Evolutionary conservation across 768 basidiomycete species (phyloP).

Genomic region (Boletus pseudo-olivaceus): DNA sequence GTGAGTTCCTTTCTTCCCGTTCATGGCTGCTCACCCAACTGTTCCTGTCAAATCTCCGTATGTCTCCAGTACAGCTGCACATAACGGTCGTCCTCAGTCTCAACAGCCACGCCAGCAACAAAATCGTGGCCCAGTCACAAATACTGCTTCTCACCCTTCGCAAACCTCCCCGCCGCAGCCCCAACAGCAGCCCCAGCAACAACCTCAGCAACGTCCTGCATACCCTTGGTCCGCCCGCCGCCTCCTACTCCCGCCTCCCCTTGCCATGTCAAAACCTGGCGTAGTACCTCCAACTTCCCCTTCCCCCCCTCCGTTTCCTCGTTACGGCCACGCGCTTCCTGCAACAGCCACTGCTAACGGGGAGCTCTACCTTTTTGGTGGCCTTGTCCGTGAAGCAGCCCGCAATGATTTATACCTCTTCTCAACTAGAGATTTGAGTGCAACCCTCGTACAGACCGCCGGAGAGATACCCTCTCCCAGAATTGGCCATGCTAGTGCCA

Average conservation of each 20-base stretch:
- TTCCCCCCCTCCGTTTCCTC: constrained; percentile 89
- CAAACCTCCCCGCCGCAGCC: constrained; percentile 33
- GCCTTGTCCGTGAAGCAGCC: constrained; percentile 86
- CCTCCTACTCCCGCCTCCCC: constrained; percentile 65
- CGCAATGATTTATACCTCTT: constrained; percentile 94
- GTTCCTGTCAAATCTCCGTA: background rate
- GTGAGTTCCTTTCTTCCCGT: constrained; percentile 31
- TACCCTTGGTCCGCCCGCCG: constrained; percentile 85
- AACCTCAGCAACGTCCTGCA: constrained; percentile 49
- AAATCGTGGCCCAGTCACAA: constrained; percentile 35
- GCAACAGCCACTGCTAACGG: constrained; percentile 72
- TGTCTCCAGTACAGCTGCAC: constrained; percentile 9
- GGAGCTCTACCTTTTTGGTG: constrained; percentile 95
- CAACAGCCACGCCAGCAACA: constrained; percentile 37
- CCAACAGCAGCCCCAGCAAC: constrained; percentile 30
- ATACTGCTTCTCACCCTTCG: constrained; percentile 25
- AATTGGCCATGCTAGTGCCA: constrained; percentile 95
- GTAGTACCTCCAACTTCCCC: constrained; percentile 59
- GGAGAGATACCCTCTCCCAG: constrained; percentile 87
- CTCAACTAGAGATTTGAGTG: constrained; percentile 72
- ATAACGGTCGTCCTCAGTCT: constrained; percentile 27
- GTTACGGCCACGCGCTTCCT: constrained; percentile 93
- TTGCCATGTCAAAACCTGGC: constrained; percentile 60
- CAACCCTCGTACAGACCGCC: constrained; percentile 78
- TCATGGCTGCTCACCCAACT: constrained; percentile 1